A percentile compares a stretch with the other conserved stretches of the same genome.
Conservation (phyloP, 306 rosid genomes). For the Rosa lucieae region DNA sequence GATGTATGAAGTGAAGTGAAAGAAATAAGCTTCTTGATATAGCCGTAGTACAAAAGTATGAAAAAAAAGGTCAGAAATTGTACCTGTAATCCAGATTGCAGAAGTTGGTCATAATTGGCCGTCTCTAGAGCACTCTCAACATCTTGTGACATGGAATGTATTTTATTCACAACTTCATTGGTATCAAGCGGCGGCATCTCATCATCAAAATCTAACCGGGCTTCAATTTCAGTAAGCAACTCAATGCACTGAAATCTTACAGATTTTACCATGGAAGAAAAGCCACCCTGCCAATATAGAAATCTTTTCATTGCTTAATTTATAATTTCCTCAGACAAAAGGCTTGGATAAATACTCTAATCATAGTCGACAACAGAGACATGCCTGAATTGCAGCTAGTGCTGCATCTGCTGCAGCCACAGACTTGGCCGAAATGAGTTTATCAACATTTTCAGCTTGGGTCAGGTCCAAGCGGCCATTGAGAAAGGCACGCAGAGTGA, state of each 20-base stretch:
- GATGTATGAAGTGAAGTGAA: not conserved
- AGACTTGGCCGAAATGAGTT: constrained; percentile 64
- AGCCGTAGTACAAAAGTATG: not conserved
- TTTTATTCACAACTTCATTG: constrained; percentile 50
- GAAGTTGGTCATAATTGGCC: constrained; percentile 91
- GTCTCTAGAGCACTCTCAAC: constrained; percentile 83
- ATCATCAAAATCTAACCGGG: constrained; percentile 91
- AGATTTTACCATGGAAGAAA: constrained; percentile 74
- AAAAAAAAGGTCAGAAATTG: not conserved
- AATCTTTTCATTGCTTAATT: not conserved
- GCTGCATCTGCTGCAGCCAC: constrained; percentile 95
- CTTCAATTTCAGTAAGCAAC: constrained; percentile 93
- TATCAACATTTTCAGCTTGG: constrained; percentile 88
- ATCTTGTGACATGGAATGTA: constrained; percentile 63
- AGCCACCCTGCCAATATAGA: constrained; percentile 72
- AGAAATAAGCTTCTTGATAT: not conserved
- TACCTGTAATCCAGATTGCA: constrained; percentile 96
- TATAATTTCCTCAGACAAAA: not conserved
- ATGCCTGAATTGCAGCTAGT: constrained; percentile 88
- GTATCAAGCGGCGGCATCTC: constrained; percentile 90
- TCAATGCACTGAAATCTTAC: constrained; percentile 78
- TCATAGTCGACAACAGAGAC: not conserved
- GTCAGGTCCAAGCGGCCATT: constrained; percentile 93
- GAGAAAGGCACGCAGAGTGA: constrained; percentile 92
- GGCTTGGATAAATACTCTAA: not conserved